Evolutionary conservation across 2,329 filamentous ascomycete species (phyloP).

Genomic region (Aureobasidium lini): DNA sequence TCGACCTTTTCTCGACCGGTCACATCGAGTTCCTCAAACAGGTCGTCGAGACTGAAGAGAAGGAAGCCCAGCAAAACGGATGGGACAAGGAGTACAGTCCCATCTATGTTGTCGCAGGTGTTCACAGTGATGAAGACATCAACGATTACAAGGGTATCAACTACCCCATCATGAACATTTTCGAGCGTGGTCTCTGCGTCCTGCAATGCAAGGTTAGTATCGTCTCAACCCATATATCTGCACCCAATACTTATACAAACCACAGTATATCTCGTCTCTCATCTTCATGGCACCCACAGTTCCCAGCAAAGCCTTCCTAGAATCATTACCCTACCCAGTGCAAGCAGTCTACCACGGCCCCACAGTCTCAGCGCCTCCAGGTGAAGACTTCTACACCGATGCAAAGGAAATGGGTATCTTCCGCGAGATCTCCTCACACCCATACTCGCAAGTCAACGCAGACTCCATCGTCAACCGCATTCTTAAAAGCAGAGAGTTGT

Average conservation of each 20-base stretch:
- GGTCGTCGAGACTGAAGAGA: slow-evolving; percentile 67
- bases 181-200: slow-evolving; percentile 90
- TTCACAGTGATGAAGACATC: slow-evolving; percentile 92
- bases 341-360: slow-evolving; percentile 91
- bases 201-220: slow-evolving; percentile 73
- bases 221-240: slow-evolving; percentile 19
- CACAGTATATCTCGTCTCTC: slow-evolving; percentile 75
- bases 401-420: slow-evolving; percentile 81
- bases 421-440: slow-evolving; percentile 65
- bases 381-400: slow-evolving; percentile 55
- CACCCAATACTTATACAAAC: slow-evolving; percentile 13
- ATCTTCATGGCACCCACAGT: slow-evolving; percentile 87
- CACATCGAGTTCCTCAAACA: slow-evolving; percentile 89
- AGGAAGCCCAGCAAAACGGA: slow-evolving; percentile 56
- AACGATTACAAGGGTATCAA: slow-evolving; percentile 96
- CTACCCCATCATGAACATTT: slow-evolving; percentile 99
- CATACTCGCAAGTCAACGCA: slow-evolving; percentile 82
- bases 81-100: slow-evolving; percentile 76
- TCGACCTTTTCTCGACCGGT: slow-evolving; percentile 91
- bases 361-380: slow-evolving; percentile 72
- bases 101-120: slow-evolving; percentile 81
- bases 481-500: slow-evolving; percentile 74
- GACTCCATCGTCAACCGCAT: slow-evolving; percentile 88
- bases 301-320: slow-evolving; percentile 70
- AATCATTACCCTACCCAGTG: slow-evolving; percentile 37